Evolutionary conservation across 202 grass and related monocot species (phyloP).

Genomic region (Zoysia matrella): DNA sequence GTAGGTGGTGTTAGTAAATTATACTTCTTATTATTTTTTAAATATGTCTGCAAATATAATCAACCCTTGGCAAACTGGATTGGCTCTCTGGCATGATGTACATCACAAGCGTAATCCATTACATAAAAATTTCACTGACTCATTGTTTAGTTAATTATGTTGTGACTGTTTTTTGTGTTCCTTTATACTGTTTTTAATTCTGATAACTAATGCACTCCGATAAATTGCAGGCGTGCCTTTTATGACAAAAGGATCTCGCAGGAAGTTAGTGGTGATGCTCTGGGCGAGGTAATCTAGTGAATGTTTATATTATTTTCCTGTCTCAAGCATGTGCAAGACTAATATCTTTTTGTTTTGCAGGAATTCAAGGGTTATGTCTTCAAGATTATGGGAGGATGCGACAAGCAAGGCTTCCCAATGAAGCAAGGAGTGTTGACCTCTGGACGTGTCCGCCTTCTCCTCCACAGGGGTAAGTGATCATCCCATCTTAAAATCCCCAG

Average conservation of each 20-base stretch:
- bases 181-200: background rate
- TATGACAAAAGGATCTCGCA: constrained; percentile 91
- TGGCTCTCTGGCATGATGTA: too few species aligned
- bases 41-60: background rate
- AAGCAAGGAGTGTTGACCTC: constrained; percentile 82
- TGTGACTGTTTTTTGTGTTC: background rate
- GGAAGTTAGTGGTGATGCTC: constrained; percentile 66
- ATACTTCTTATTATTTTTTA: too few species aligned
- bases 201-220: background rate
- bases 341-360: background rate
- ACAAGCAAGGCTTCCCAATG: constrained; percentile 91
- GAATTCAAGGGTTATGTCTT: constrained; percentile 51
- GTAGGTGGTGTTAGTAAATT: background rate
- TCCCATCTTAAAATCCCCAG: too few species aligned
- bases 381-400: constrained; percentile 90
- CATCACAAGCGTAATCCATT: too few species aligned
- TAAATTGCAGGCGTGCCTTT: background rate
- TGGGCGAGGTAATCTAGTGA: constrained; percentile 59
- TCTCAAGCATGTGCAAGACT: background rate
- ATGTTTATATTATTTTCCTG: background rate
- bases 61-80: background rate
- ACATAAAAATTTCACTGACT: too few species aligned
- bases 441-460: constrained; percentile 48
- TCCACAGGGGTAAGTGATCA: constrained; percentile 52
- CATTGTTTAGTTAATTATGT: too few species aligned